Base-by-base conservation (phyloP, 805 yeast genomes). In the Sugiyamaella smithiae region DNA sequence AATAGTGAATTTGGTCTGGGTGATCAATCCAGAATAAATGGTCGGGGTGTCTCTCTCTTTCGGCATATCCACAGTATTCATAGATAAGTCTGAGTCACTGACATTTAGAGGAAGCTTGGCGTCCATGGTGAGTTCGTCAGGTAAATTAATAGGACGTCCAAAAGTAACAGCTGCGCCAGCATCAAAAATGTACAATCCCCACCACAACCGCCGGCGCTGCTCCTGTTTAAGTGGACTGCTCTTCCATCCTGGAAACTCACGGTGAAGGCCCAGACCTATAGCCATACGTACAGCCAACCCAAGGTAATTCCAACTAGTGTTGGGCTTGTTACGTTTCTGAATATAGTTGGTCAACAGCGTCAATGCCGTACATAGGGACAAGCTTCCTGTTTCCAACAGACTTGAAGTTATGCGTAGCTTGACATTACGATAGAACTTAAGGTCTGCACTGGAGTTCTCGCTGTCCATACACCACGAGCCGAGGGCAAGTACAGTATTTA, bases 231-330 rank as follows among this genome's bases (percentile, higher is more conserved):
- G 48, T 14, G 75, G 71, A 33, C 67, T 68, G 45, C 69, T 51
- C 44, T 67, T 62, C 71, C 67, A 68, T 22, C 67, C 68, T 2
- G 74, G 62, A 52, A 77, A 74, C 52, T 81, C 85, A 46, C 75
- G 76, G 58, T 80, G 77, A 22, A 82, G 64, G 3, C 88, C 89
- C 35, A 83, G 61, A 0, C 84, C 81, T 56, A 78, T 68, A 0
- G 88, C 86, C 84, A 82, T 81, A 52, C 84, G 68, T 6, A 80
- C 74, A 0, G 85, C 82, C 14, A 80, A 66, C 9, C 88, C 88
- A 29, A 81, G 66, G 54, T 77, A 80, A 56, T 79, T 79, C 84
- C 87, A 83, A 20, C 84, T 83, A 0, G 86, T 75, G 62, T 82
- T 82, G 48, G 84, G 82, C 55, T 79, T 80, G 56, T 81, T 78